A percentile compares a stretch with the other conserved stretches of the same genome.
phyloP scores from a whole-genome alignment of 371 early-diverging fungal genomes.

The Batrachochytrium dendrobatidis region DNA sequence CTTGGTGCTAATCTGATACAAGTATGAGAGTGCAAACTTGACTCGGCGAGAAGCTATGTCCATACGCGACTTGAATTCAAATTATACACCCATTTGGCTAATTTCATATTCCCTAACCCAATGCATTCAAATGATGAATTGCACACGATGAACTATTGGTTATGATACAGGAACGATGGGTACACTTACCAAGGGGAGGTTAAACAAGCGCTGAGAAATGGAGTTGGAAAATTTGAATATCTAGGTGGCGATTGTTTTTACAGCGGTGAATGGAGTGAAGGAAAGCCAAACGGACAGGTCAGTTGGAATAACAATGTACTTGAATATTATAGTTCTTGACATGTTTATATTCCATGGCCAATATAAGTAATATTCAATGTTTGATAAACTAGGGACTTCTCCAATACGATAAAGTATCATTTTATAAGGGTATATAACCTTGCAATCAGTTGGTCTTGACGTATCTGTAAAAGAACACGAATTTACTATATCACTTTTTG shows the following conservation, averaged over 20 bases:
- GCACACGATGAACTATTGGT: too few species aligned
- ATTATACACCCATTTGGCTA: too few species aligned
- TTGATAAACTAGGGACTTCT: neutral
- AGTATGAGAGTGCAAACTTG: too few species aligned
- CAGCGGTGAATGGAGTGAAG: constrained; percentile 37
- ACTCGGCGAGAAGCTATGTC: too few species aligned
- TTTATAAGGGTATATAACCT: constrained; percentile 1
- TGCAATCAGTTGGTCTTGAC: neutral
- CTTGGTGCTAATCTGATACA: too few species aligned
- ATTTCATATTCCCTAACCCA: too few species aligned
- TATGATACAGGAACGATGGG: constrained; percentile 28
- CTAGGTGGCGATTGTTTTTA: constrained; percentile 11
- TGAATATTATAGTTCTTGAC: neutral
- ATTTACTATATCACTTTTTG: neutral
- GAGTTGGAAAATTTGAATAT: constrained; percentile 26
- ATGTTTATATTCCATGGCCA: neutral
- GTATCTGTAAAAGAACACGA: neutral
- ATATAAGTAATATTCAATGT: neutral
- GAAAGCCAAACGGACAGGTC: constrained; percentile 34
- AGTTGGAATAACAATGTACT: neutral
- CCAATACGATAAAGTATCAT: neutral
- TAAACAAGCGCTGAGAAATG: constrained; percentile 32
- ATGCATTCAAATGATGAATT: too few species aligned
- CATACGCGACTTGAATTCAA: too few species aligned
- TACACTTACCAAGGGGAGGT: constrained; percentile 33